These are phyloP conservation scores for Malassezia obtusa DNA, from an alignment of 1,284 basidiomycete species.

Conservation along the genomic window DNA sequence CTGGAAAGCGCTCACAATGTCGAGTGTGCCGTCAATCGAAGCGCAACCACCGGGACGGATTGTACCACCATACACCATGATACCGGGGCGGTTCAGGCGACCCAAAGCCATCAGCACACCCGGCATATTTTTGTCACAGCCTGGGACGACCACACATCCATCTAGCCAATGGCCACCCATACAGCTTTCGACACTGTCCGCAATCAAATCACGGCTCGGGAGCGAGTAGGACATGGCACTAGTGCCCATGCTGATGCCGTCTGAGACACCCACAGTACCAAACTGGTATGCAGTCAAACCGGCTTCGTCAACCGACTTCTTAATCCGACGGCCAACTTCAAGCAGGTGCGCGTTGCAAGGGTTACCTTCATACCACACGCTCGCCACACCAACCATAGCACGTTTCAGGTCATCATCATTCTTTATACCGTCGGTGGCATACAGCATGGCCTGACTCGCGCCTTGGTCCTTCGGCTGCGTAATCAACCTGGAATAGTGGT, in stretches of 20 bases:
- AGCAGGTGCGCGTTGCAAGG: conserved; percentile 47
- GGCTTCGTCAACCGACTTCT: conserved; percentile 31
- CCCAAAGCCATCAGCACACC: conserved; percentile 47
- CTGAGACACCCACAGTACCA: conserved; percentile 45
- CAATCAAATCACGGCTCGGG: conserved; percentile 43
- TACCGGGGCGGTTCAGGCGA: conserved; percentile 43
- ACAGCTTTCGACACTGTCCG: conserved; percentile 44
- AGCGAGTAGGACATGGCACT: conserved; percentile 46
- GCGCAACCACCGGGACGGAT: conserved; percentile 42
- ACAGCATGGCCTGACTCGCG: conserved; percentile 47
- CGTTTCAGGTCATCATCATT: conserved; percentile 39
- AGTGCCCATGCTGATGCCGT: conserved; percentile 48
- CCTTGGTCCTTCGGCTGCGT: conserved; percentile 47
- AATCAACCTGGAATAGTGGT: conserved; percentile 39
- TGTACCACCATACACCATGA: conserved; percentile 48
- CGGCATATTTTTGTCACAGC: conserved; percentile 49
- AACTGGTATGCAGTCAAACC: conserved; percentile 47
- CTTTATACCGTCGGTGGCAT: conserved; percentile 43
- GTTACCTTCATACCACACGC: conserved; percentile 47
- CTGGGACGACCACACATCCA: conserved; percentile 41
- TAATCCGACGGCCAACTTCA: conserved; percentile 38
- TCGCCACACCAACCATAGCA: conserved; percentile 45
- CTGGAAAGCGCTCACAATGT: conserved; percentile 47
- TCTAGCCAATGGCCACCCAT: conserved; percentile 48
- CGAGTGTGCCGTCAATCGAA: conserved; percentile 29